A percentile compares a stretch with the other conserved stretches of the same genome.
Conservation (phyloP, 2,329 filamentous ascomycete species). For the Ophiostoma ulmi region DNA sequence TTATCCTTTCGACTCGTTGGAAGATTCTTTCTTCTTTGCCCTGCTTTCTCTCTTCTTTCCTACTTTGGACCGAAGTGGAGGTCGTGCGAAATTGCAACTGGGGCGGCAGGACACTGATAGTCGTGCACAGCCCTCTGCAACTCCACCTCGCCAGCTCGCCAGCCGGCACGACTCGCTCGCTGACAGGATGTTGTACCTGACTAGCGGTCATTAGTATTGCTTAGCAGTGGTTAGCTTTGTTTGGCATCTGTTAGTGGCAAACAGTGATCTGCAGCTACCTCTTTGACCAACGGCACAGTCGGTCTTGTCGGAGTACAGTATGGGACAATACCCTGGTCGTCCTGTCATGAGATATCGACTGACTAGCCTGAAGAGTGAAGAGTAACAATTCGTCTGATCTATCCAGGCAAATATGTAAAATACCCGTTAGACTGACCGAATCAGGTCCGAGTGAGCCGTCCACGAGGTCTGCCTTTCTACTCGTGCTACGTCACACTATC, state of each 20-base stretch:
- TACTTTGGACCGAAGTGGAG: not conserved
- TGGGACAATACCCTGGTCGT: not conserved
- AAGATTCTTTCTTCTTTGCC: not conserved
- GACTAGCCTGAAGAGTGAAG: no score
- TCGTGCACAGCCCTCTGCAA: slow-evolving; percentile 10
- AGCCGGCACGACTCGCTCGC: not conserved
- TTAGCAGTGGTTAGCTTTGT: not conserved
- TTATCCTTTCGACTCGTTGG: not conserved
- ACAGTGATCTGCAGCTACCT: not conserved
- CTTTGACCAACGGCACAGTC: not conserved
- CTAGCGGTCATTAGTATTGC: not conserved
- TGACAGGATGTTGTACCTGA: slow-evolving; percentile 1
- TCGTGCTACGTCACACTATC: not conserved
- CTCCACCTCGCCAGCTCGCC: not conserved
- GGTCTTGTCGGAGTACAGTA: not conserved
- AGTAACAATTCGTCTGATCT: not conserved
- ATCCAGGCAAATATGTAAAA: not conserved
- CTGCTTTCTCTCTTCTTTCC: not conserved
- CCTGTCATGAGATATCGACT: not conserved
- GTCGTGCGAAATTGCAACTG: slow-evolving; percentile 12
- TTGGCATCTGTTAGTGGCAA: not conserved
- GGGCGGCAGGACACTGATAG: not conserved
- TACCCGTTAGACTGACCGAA: not conserved
- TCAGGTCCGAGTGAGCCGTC: not conserved
- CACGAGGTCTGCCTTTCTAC: not conserved